Evolutionary conservation across 495 filamentous ascomycete species (phyloP).

Genomic region (Aspergillus panamensis): DNA sequence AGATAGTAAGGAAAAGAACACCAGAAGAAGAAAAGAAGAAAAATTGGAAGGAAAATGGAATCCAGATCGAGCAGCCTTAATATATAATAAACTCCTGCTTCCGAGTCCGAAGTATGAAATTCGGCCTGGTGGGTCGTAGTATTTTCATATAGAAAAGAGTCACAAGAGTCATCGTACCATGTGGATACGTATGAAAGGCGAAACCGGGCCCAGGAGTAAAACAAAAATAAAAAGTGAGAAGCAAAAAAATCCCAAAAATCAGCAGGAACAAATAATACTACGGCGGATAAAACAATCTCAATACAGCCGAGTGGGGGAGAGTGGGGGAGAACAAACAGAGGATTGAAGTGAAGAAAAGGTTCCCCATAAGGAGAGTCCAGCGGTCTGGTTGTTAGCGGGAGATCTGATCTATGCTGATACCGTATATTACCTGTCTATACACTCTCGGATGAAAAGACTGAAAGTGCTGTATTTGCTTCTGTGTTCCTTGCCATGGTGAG

Average conservation of each 20-base stretch:
- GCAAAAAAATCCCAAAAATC: not conserved
- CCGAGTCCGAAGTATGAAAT: constrained; percentile 29
- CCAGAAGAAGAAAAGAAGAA: constrained; percentile 1
- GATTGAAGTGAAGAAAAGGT: not conserved
- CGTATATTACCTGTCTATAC: constrained; percentile 3
- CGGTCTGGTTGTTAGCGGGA: constrained; percentile 29
- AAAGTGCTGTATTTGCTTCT: not conserved
- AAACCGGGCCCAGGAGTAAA: not conserved
- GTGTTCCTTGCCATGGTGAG: not conserved
- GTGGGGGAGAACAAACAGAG: constrained; percentile 12
- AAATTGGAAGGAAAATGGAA: constrained; percentile 13
- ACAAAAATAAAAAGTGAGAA: not conserved
- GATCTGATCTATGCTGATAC: constrained; percentile 22
- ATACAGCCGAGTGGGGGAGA: constrained; percentile 18
- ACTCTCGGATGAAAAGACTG: not conserved
- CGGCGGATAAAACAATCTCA: not conserved
- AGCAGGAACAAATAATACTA: not conserved
- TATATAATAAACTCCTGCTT: not conserved
- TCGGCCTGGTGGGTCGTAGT: constrained; percentile 28
- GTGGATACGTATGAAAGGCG: not conserved
- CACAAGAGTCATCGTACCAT: constrained; percentile 2
- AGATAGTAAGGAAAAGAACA: constrained; percentile 4
- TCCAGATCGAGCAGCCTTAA: not conserved
- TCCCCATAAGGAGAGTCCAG: constrained; percentile 18
- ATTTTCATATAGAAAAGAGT: constrained; percentile 13